Conservation (phyloP, 2,329 filamentous ascomycete genomes). For the Hymenoscyphus occultus region DNA sequence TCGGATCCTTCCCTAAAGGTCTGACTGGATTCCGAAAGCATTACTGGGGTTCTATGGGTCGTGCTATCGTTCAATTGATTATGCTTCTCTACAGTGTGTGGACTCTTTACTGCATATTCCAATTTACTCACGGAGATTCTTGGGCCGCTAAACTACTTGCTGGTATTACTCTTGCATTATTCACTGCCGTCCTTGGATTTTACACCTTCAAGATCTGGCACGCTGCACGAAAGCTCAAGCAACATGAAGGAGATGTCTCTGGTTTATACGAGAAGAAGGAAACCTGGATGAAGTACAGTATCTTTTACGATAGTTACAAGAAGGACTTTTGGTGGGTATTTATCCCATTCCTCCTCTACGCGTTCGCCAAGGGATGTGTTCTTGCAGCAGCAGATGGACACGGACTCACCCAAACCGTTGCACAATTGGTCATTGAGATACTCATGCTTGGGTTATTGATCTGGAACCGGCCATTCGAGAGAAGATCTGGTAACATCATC, state of each 20-base stretch:
- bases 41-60: conserved; percentile 91
- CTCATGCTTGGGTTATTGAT: conserved; percentile 70
- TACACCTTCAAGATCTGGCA: conserved; percentile 82
- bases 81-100: conserved; percentile 90
- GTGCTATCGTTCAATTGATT: conserved; percentile 86
- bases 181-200: conserved; percentile 76
- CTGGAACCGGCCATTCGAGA: conserved; percentile 83
- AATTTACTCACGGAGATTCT: conserved; percentile 90
- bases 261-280: conserved; percentile 84
- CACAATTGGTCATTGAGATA: conserved; percentile 74
- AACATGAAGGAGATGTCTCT: conserved; percentile 67
- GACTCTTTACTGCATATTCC: conserved; percentile 94
- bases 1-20: conserved; percentile 76
- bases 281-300: conserved; percentile 90
- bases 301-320: conserved; percentile 97
- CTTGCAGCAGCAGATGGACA: conserved; percentile 84
- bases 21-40: conserved; percentile 86
- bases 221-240: conserved; percentile 71
- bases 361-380: conserved; percentile 82
- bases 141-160: conserved; percentile 88
- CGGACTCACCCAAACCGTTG: conserved; percentile 75
- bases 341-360: conserved; percentile 82
- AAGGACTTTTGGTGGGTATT: conserved; percentile 98
- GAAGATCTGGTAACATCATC: conserved; percentile 85
- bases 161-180: conserved; percentile 73